Percentiles rank a stretch among this genome's conserved stretches.
These are phyloP conservation scores for Plectranthus barbatus DNA, from an alignment of 257 asterid genomes.

Conservation along the genomic window DNA sequence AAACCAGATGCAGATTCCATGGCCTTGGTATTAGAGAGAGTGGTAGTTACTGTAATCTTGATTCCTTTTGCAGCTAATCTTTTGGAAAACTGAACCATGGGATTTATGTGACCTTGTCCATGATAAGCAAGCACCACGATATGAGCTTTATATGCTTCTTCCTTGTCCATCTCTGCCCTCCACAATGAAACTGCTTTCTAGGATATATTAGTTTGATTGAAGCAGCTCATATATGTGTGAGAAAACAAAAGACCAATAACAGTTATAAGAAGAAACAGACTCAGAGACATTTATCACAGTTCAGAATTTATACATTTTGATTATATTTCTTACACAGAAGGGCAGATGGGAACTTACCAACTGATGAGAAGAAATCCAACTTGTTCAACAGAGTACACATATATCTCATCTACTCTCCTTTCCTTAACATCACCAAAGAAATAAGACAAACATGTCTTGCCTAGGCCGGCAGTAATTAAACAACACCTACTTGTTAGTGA, in stretches of 20 bases:
- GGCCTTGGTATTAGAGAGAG: slow-evolving; percentile 31
- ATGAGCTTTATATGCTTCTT: slow-evolving; percentile 26
- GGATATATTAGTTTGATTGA: no score
- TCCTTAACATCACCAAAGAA: neutral
- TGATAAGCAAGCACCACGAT: slow-evolving; percentile 43
- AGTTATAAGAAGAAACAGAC: no score
- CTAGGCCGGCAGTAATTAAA: no score
- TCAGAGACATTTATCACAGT: no score
- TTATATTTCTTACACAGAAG: no score
- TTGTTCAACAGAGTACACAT: neutral
- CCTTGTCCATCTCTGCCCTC: slow-evolving; percentile 32
- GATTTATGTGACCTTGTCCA: slow-evolving; percentile 61
- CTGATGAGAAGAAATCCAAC: neutral
- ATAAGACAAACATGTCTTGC: no score
- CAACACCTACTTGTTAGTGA: no score
- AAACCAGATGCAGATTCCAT: slow-evolving; percentile 17
- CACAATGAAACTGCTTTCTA: neutral
- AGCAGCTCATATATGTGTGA: no score
- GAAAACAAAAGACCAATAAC: no score
- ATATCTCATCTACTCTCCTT: no score
- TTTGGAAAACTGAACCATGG: slow-evolving; percentile 50
- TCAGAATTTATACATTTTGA: no score
- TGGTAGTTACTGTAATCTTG: slow-evolving; percentile 40
- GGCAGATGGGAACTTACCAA: neutral
- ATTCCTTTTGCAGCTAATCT: slow-evolving; percentile 44